Evolutionary conservation across 2,329 filamentous ascomycete genomes (phyloP).

Genomic region (Microcyclospora pomicola): DNA sequence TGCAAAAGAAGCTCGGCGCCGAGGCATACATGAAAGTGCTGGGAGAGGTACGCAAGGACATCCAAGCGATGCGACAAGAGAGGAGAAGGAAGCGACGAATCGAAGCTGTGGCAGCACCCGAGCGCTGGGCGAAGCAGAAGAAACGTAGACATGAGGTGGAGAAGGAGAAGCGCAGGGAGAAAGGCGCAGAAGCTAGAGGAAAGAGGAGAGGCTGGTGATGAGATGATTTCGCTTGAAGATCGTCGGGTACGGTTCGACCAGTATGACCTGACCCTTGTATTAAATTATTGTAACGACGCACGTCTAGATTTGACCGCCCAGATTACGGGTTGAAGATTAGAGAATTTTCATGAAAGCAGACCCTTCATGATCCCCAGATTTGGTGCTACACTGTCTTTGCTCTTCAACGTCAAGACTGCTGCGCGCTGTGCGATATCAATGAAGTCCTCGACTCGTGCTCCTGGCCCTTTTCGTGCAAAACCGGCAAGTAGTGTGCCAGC

Average conservation of each 20-base stretch:
- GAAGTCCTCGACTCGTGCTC: constrained; percentile 43
- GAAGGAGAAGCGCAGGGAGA: constrained; percentile 69
- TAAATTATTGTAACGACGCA: no score
- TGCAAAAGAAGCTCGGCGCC: constrained; percentile 77
- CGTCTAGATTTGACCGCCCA: no score
- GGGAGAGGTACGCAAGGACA: constrained; percentile 55
- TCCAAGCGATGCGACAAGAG: constrained; percentile 58
- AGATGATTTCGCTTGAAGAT: background rate
- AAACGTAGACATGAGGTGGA: constrained; percentile 72
- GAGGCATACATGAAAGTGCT: constrained; percentile 64
- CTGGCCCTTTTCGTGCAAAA: constrained; percentile 41
- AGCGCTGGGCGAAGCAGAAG: constrained; percentile 65
- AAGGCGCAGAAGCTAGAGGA: constrained; percentile 56
- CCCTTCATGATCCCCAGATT: constrained; percentile 34
- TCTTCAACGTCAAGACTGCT: constrained; percentile 64
- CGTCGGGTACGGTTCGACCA: background rate
- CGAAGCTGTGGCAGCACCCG: constrained; percentile 70
- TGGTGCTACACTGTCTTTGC: constrained; percentile 56
- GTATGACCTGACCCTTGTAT: no score
- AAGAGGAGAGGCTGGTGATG: constrained; percentile 54
- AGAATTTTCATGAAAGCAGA: no score
- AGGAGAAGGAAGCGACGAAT: constrained; percentile 77
- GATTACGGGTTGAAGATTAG: no score
- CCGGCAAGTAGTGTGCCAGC: constrained; percentile 73
- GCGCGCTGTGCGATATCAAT: constrained; percentile 72